A percentile compares a stretch with the other conserved stretches of the same genome.
These are phyloP conservation scores for Tylopilus felleus DNA, from an alignment of 768 basidiomycete genomes.

Conservation along the genomic window DNA sequence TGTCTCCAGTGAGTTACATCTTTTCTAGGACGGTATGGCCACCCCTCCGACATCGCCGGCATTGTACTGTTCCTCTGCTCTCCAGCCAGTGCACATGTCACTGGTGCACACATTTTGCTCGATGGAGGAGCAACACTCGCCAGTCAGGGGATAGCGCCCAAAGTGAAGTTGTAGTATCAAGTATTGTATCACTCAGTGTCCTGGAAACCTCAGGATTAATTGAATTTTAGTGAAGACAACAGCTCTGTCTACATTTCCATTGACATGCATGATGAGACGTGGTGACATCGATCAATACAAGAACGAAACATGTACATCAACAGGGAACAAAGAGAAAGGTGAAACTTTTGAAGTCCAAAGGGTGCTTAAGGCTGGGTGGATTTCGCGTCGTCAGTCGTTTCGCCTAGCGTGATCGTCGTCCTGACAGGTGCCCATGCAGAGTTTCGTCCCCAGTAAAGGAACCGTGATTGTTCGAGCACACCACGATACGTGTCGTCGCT, in stretches of 20 bases:
- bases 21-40: slow-evolving; percentile 58
- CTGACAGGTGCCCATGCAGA: slow-evolving; percentile 13
- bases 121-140: slow-evolving; percentile 56
- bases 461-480: slow-evolving; percentile 59
- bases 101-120: slow-evolving; percentile 66
- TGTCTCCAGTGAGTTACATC: neutral
- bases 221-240: neutral
- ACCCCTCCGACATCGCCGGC: slow-evolving; percentile 67
- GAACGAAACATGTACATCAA: neutral
- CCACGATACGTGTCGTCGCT: slow-evolving; percentile 61
- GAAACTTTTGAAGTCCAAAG: neutral
- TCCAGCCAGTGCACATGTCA: slow-evolving; percentile 69
- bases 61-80: slow-evolving; percentile 66
- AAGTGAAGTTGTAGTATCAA: slow-evolving; percentile 22
- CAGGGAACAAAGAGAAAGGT: neutral
- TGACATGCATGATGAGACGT: neutral
- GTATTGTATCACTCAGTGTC: neutral
- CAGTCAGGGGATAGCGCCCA: slow-evolving; percentile 21
- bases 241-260: neutral
- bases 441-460: slow-evolving; percentile 22
- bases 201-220: no score
- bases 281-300: slow-evolving; percentile 1
- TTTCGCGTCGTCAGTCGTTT: slow-evolving; percentile 14
- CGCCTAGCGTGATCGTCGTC: slow-evolving; percentile 8
- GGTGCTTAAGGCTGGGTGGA: slow-evolving; percentile 4